These are phyloP conservation scores for Neobulgaria alba DNA, from an alignment of 2,329 filamentous ascomycete species.

Conservation along the genomic window DNA sequence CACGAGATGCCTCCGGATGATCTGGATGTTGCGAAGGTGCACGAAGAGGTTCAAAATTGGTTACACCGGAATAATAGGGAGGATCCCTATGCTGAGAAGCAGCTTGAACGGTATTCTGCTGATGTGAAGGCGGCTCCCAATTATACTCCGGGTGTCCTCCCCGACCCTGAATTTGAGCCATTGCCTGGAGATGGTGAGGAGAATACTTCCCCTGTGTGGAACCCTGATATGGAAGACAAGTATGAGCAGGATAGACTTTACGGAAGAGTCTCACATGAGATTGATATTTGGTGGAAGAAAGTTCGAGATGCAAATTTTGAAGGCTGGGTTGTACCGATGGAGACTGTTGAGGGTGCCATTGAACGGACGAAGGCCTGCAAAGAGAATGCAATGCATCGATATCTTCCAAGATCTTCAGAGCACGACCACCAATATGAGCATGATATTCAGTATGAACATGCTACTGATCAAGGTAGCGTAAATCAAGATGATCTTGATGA, in stretches of 20 bases:
- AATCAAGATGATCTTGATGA: slow-evolving; percentile 42
- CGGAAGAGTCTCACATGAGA: slow-evolving; percentile 53
- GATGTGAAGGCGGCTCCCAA: slow-evolving; percentile 20
- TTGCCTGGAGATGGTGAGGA: slow-evolving; percentile 13
- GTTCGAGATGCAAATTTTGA: slow-evolving; percentile 53
- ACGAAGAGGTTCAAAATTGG: slow-evolving; percentile 54
- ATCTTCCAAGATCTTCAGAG: slow-evolving; percentile 25
- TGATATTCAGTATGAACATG: slow-evolving; percentile 41
- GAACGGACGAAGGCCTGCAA: slow-evolving; percentile 49
- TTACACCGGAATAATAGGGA: slow-evolving; percentile 51
- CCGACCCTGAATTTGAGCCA: slow-evolving; percentile 13
- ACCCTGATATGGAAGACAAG: slow-evolving; percentile 41
- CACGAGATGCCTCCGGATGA: slow-evolving; percentile 39
- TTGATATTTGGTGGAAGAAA: slow-evolving; percentile 57
- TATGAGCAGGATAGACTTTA: slow-evolving; percentile 51
- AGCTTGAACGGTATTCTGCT: slow-evolving; percentile 45
- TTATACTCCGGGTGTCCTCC: slow-evolving; percentile 28
- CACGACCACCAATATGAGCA: slow-evolving; percentile 36
- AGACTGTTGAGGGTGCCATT: slow-evolving; percentile 50
- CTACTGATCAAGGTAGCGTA: slow-evolving; percentile 27
- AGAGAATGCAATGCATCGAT: slow-evolving; percentile 47
- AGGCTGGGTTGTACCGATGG: slow-evolving; percentile 50
- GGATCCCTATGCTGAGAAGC: slow-evolving; percentile 45
- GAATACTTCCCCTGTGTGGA: slow-evolving; percentile 26
- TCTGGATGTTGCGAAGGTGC: slow-evolving; percentile 48